Evolutionary conservation across 2,329 filamentous ascomycete genomes (phyloP).

Genomic region (Escovopsis sp.): DNA sequence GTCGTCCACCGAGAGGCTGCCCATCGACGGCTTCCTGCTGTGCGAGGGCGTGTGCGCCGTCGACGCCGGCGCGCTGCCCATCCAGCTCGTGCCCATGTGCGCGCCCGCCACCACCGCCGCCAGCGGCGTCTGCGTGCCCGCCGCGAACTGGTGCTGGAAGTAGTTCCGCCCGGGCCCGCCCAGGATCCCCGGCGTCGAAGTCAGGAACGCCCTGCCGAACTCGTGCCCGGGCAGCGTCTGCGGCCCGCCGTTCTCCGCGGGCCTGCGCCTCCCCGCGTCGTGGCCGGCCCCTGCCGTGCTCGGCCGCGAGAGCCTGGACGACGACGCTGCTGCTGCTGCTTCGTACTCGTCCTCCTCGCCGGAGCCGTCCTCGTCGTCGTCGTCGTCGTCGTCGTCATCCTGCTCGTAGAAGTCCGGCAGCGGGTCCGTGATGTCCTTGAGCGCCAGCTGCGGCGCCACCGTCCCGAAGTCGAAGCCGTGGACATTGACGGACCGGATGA

Average conservation of each 20-base stretch:
- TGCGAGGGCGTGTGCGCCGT: conserved; percentile 17
- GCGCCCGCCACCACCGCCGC: conserved; percentile 68
- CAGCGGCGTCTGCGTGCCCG: conserved; percentile 64
- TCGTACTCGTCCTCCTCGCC: conserved; percentile 19
- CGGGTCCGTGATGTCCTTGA: conserved; percentile 95
- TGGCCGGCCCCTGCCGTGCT: conserved; percentile 1
- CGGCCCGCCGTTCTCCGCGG: conserved; percentile 15
- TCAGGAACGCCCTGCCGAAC: conserved; percentile 40
- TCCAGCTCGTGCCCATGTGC: conserved; percentile 24
- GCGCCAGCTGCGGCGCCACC: conserved; percentile 68
- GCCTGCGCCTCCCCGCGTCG: conserved; percentile 4
- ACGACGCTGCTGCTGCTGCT: no score
- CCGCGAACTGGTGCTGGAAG: conserved; percentile 66
- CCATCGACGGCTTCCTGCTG: conserved; percentile 31
- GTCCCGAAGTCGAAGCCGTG: conserved; percentile 88
- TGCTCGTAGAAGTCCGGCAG: conserved; percentile 93
- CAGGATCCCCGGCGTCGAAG: conserved; percentile 47
- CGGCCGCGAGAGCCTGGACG: conserved; percentile 7
- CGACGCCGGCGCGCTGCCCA: conserved; percentile 12
- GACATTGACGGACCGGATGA: conserved; percentile 92
- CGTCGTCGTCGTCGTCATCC: conserved; percentile 41
- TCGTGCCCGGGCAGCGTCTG: conserved; percentile 24
- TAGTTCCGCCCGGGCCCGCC: conserved; percentile 69
- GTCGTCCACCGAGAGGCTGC: conserved; percentile 30
- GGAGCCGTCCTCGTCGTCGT: conserved; percentile 24